Evolutionary conservation across 2,329 filamentous ascomycete species (phyloP), one percentile per base, ranked within the genome.

Genomic region (Clarireedia paspali): DNA sequence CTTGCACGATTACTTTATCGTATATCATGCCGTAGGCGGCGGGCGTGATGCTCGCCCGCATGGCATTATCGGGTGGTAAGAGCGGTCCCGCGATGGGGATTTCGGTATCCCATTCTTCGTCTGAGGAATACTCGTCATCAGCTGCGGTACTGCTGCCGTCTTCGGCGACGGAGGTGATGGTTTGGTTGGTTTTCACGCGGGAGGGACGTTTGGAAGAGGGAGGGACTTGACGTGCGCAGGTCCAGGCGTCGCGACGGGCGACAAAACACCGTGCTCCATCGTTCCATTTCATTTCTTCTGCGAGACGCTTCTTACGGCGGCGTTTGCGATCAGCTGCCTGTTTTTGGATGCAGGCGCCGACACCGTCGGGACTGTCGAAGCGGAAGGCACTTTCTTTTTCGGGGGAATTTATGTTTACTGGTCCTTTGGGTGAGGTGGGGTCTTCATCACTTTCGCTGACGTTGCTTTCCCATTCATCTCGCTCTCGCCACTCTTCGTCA

Each of bases 1-100:
- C 81, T 66, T 92, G 85, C 0, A 91, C 70, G 44, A 96, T 84
- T 50, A 96, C 87, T 72, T 96, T 96, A 68, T 88, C 87, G 75
- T 95, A 96, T 56, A 97, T 89, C 47, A 87, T 88, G 0, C 84
- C 75, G 70, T 96, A 95, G 55, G 87, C 80, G 15, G 79, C 73
- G 0, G 88, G 83, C 0, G 78, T 85, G 64, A 96, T 94, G 34
- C 84, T 86, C 30, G 84, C 80, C 55, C 91, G 87, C 70, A 96
- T 84, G 0, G 85, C 80, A 67, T 95, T 91, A 47, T 80, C 77
- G 1, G 81, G 74, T 5, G 90, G 87, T 5, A 96, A 76, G 5
- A 95, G 74, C 0, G 88, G 87, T 5, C 82, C 79, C 0, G 86
- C 82, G 50, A 95, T 71, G 0, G 91, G 91, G 3, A 96, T 58